Base-by-base conservation (phyloP, 2,329 filamentous ascomycete genomes). In the Fusarium drepaniforme region DNA sequence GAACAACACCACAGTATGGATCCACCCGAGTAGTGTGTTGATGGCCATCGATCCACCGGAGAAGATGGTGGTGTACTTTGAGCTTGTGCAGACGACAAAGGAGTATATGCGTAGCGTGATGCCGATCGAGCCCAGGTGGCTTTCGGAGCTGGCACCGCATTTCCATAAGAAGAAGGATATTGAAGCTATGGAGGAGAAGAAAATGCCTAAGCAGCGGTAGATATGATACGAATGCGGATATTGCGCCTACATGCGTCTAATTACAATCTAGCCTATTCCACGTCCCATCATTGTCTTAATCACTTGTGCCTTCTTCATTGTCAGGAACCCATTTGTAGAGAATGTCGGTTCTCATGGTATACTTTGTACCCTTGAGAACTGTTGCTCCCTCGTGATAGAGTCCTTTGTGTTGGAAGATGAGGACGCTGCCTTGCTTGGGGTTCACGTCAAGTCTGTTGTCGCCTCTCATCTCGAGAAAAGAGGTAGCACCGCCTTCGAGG, bases 91-190 rank as follows among this genome's bases (percentile, higher is more conserved):
- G 77, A 96, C 94, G 42, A 93, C 90, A 33, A 97, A 97, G 86
- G 96, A 98, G 86, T 99, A 96, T 82, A 97, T 98, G 92, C 88
- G 96, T 28, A 94, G 91, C 78, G 93, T 93, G 68, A 92, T 98
- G 88, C 95, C 95, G 1, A 90, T 98, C 63, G 92, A 97, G 80
- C 88, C 93, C 0, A 91, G 92, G 80, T 98, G 96, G 96, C 82
- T 99, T 77, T 90, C 91, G 8, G 96, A 98, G 84, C 91, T 97
- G 71, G 97, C 97, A 72, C 96, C 96, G 72, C 97, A 98, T 85
- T 98, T 95, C 81, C 94, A 98, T 82, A 98, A 97, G 85, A 93
- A 94, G 85, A 93, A 95, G 84, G 95, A 98, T 80, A 83, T 98
- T 46, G 96, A 98, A 80, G 92, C 89, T 21, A 81, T 98, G 77